Conservation (phyloP, 306 rosid genomes). For the Quercus wislizeni region DNA sequence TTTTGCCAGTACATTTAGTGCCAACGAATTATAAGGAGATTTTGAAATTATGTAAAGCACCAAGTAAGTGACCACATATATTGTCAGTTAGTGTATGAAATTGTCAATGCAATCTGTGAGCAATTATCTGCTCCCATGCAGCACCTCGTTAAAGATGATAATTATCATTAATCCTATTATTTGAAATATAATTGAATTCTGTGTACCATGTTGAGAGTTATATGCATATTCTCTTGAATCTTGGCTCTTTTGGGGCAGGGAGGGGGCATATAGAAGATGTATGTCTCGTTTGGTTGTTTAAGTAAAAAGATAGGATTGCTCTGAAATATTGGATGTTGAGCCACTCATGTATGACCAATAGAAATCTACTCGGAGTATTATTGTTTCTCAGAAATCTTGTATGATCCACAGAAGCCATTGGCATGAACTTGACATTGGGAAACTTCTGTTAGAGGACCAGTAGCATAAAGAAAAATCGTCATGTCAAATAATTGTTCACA, state of each 20-base stretch:
- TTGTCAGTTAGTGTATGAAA: neutral
- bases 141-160: neutral
- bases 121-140: neutral
- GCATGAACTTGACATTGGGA: neutral
- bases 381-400: neutral
- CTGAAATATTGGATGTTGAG: neutral
- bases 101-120: neutral
- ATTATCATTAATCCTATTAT: neutral
- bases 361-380: neutral
- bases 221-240: neutral
- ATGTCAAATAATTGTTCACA: neutral
- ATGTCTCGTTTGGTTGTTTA: neutral
- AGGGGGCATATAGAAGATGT: neutral
- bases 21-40: neutral
- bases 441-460: neutral
- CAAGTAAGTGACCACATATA: neutral
- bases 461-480: neutral
- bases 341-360: neutral
- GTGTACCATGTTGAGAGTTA: neutral
- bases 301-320: neutral
- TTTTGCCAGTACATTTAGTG: conserved; percentile 1
- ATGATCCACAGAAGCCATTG: neutral
- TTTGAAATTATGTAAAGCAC: neutral
- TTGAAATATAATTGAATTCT: neutral
- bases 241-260: neutral